A percentile compares a stretch with the other conserved stretches of the same genome.
These are phyloP conservation scores for Mollisia scopiformis DNA, from an alignment of 2,329 filamentous ascomycete genomes.

Conservation along the genomic window DNA sequence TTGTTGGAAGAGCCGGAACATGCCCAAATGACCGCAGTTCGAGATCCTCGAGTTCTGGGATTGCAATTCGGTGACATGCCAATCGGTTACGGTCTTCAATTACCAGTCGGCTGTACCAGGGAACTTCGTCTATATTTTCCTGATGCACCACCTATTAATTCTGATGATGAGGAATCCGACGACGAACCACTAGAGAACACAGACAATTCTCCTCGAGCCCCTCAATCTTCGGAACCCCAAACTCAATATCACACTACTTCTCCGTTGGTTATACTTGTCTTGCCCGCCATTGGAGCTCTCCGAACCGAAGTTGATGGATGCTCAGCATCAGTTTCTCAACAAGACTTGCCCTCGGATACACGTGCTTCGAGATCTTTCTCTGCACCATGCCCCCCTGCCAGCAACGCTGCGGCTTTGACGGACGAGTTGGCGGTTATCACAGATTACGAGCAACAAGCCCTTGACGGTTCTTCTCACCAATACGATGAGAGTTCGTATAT, in stretches of 20 bases:
- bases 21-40: not conserved
- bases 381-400: not conserved
- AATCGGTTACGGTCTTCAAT: not conserved
- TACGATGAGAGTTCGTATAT: too few relatives aligned
- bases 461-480: too few relatives aligned
- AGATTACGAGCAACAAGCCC: not conserved
- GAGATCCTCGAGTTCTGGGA: not conserved
- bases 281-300: too few relatives aligned
- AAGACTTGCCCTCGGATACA: not conserved
- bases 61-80: not conserved
- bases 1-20: not conserved
- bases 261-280: not conserved
- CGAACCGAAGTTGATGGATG: too few relatives aligned
- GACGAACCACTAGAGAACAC: too few relatives aligned
- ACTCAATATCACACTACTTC: not conserved
- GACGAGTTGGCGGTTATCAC: not conserved
- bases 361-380: not conserved
- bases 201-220: too few relatives aligned
- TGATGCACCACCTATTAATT: too few relatives aligned
- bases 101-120: not conserved
- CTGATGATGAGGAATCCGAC: too few relatives aligned
- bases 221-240: not conserved
- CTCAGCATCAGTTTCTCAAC: too few relatives aligned
- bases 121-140: not conserved
- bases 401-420: too few relatives aligned